Base-by-base conservation (phyloP, 2,329 filamentous ascomycete species). In the Neodidymelliopsis sp. region DNA sequence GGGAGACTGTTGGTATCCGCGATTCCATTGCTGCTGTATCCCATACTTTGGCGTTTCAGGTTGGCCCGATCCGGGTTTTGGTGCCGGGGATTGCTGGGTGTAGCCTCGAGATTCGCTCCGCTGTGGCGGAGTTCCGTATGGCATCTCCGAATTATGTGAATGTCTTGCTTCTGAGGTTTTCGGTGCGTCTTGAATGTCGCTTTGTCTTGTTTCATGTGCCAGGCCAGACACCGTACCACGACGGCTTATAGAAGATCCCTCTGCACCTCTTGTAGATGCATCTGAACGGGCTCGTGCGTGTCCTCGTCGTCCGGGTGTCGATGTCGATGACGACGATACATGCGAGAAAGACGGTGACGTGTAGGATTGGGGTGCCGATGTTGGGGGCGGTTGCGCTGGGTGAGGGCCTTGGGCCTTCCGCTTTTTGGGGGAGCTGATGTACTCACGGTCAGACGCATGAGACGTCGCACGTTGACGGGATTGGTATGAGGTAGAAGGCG, bases 401-500 rank as follows among this genome's bases (percentile, higher is more conserved):
- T 84, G 81, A 23, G 74, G 72, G 20, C 79, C 78, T 65, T 78
- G 75, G 30, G 88, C 86, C 76, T 96, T 96, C 65, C 91, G 87
- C 78, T 96, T 96, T 71, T 88, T 89, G 23, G 90, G 90, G 54
- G 89, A 90, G 70, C 89, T 88, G 67, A 85, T 84, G 72, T 85
- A 81, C 67, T 87, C 84, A 71, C 78, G 71, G 75, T 79, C 72
- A 75, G 77, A 74, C 73, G 75, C 60, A 73, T 80, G 66, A 64
- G 74, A 69, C 69, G 69, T 54, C 63, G 75, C 79, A 84, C 85
- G 75, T 59, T 76, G 73, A 60, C 73, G 75, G 55, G 65, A 60
- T 57, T 67, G 67, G 62, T 66, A 59, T 44, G 49, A 48, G 30
- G 43, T 49, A 52, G 64, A 63, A 57, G 69, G 66, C 54, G 73